Evolutionary conservation across 768 basidiomycete genomes (phyloP), one percentile per base, ranked within the genome.

Genomic region (Gelatoporia subvermispora): DNA sequence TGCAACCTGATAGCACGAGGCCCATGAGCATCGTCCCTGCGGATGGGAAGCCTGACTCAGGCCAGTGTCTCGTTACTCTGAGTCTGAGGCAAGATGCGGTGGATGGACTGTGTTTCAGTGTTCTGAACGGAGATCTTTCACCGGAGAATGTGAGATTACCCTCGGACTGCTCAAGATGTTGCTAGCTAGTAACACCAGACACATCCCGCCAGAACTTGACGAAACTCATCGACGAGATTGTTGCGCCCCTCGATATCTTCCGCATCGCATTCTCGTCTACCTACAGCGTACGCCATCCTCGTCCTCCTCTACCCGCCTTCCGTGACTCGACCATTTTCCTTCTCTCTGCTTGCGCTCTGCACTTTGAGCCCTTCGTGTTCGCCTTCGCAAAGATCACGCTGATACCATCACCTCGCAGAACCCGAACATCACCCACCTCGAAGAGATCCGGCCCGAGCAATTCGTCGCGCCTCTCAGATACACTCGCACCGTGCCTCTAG

Each of bases 191-290:
- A 23, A 46, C 46, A 41, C 28, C 31, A 85, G 84, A 84, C 52
- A 82, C 84, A 2, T 73, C 71, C 61, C 54, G 68, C 41, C 76
- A 85, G 51, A 88, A 88, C 53, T 76, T 83, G 0, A 88, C 86
- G 0, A 68, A 60, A 1, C 71, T 84, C 47, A 78, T 88, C 22
- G 84, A 89, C 60, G 64, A 76, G 47, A 79, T 86, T 28, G 75
- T 84, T 9, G 72, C 60, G 1, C 85, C 85, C 7, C 65, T 88
- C 17, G 83, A 82, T 41, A 66, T 69, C 10, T 73, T 70, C 9
- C 65, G 66, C 23, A 65, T 87, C 4, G 82, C 85, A 0, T 88
- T 88, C 61, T 83, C 82, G 2, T 80, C 81, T 3, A 75, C 79
- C 1, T 77, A 85, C 28, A 85, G 86, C 11, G 85, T n/a, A n/a